phyloP scores from a whole-genome alignment of 768 basidiomycete genomes.

The Gloeostereum incarnatum region DNA sequence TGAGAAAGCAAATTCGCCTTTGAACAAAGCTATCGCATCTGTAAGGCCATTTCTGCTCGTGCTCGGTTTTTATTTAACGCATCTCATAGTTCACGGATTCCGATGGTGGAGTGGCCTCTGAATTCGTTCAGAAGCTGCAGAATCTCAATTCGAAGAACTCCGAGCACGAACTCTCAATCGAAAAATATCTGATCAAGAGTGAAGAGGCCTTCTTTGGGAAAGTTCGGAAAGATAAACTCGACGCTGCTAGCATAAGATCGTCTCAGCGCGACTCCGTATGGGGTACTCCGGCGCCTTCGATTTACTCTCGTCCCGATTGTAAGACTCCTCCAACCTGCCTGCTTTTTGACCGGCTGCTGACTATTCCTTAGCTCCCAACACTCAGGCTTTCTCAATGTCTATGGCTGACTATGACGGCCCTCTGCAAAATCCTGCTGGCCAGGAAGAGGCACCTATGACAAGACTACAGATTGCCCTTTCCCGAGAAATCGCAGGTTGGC shows the following conservation, averaged over 20 bases:
- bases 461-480: slow-evolving; percentile 79
- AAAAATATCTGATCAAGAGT: slow-evolving; percentile 82
- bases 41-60: slow-evolving; percentile 25
- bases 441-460: slow-evolving; percentile 72
- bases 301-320: slow-evolving; percentile 74
- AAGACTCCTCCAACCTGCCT: slow-evolving; percentile 20
- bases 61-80: slow-evolving; percentile 4
- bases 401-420: slow-evolving; percentile 34
- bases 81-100: slow-evolving; percentile 78
- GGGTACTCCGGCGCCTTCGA: slow-evolving; percentile 59
- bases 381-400: slow-evolving; percentile 36
- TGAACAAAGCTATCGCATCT: slow-evolving; percentile 90
- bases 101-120: slow-evolving; percentile 84
- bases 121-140: slow-evolving; percentile 83
- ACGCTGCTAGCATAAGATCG: slow-evolving; percentile 71
- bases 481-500: slow-evolving; percentile 78
- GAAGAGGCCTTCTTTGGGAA: slow-evolving; percentile 92
- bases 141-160: slow-evolving; percentile 77
- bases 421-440: slow-evolving; percentile 36
- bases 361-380: slow-evolving; percentile 34
- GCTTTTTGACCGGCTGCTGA: background rate
- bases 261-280: slow-evolving; percentile 76
- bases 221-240: slow-evolving; percentile 83
- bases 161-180: slow-evolving; percentile 85
- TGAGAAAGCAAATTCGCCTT: slow-evolving; percentile 82